Percentiles rank a stretch among this genome's conserved stretches.
Evolutionary conservation across 2,329 filamentous ascomycete genomes (phyloP).

Genomic region (Emergomyces pasteurianus): DNA sequence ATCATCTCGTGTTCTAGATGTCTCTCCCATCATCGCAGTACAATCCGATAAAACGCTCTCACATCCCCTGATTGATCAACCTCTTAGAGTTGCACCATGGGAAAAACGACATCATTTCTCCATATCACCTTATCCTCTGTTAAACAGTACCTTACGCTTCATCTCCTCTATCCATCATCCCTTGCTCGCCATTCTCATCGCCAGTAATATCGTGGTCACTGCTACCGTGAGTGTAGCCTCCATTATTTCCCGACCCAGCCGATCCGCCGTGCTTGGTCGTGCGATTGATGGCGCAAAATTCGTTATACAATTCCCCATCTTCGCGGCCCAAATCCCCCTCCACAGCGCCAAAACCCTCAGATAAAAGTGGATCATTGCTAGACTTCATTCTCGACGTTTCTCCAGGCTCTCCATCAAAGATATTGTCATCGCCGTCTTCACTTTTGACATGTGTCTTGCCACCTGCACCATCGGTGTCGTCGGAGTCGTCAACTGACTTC

Average conservation of each 20-base stretch:
- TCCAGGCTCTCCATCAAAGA: not conserved
- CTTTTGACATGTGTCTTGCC: not conserved
- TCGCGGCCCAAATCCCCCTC: not conserved
- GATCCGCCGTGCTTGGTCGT: not conserved
- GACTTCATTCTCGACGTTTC: not conserved
- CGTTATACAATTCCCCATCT: slow-evolving; percentile 3
- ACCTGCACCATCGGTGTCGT: not conserved
- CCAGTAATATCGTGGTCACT: not conserved
- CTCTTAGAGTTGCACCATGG: not conserved
- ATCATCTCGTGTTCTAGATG: not conserved
- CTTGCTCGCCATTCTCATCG: not conserved
- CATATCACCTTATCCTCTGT: too few species aligned
- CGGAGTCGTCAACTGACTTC: slow-evolving; percentile 3
- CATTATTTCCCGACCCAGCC: not conserved
- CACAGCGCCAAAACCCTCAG: not conserved
- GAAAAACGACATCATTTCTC: not conserved
- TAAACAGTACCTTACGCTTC: not conserved
- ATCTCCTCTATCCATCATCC: not conserved
- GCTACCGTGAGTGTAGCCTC: not conserved
- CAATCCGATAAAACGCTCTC: not conserved
- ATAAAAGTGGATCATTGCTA: slow-evolving; percentile 8
- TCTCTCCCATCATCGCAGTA: not conserved
- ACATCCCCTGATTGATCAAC: not conserved
- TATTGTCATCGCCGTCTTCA: not conserved
- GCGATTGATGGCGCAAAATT: slow-evolving; percentile 7